Evolutionary conservation across 345 rosid species (phyloP), one percentile per base, ranked within the genome.

Genomic region (Cochlearia excelsa): DNA sequence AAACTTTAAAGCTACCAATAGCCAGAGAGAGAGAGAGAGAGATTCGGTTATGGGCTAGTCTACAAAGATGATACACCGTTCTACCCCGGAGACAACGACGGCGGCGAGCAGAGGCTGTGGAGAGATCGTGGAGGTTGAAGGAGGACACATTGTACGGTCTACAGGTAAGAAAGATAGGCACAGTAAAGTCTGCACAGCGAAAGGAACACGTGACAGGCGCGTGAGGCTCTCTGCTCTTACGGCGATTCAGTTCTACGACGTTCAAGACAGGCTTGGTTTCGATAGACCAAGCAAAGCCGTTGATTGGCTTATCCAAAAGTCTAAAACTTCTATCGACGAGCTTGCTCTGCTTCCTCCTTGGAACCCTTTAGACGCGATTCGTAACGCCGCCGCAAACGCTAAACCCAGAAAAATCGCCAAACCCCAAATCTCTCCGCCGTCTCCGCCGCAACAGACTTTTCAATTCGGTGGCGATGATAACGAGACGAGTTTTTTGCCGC

Each of bases 231-330:
- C 98, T 0, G 98, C 96, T 31, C 90, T 81, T 76, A 91, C 95
- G 28, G 96, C 98, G 48, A 91, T 91, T 50, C 96, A 88, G 70
- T 91, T 91, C 74, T 91, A 91, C 74, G 98, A 91, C 64, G 95
- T 91, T 10, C 98, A 91, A 70, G 98, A 91, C 74, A 83, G 98
- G 9, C 92, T 91, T 28, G 98, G 98, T 50, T 85, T 80, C 66
- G 98, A 91, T 80, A 80, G 98, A 2, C 98, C 98, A n/a, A 91
- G 96, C 64, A 88, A 91, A 61, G 98, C 96, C 34, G 96, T 91
- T 10, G 98, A 91, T 71, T 91, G 98, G 98, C 89, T 88, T 47
- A 91, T 91, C 61, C 84, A 80, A 62, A 91, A 91, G 68, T 96
- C 98, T 30, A 91, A 88, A 56, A 10, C 84, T 4, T 79, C 98